Base-by-base conservation (phyloP, 768 basidiomycete species). In the Lyophyllum atratum region DNA sequence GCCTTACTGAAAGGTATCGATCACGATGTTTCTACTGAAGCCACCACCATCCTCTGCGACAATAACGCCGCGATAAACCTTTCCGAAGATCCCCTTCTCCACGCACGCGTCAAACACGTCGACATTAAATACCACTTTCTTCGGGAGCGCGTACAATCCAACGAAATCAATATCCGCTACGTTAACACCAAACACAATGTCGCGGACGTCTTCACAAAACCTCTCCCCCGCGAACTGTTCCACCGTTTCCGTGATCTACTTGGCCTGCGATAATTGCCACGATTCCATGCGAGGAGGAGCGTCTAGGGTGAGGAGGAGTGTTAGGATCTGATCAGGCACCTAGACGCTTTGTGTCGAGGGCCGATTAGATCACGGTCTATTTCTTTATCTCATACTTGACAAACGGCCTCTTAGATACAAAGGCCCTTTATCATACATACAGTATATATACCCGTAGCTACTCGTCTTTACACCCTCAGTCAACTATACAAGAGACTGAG, bases 51-150 rank as follows among this genome's bases (percentile, higher is more conserved):
- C 31, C 50, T 3, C 40, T 59, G 62, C 31, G 72, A 80, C 58
- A 80, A 78, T 58, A 60, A 67, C 11, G 69, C 69, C 0, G 64
- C 74, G 0, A 74, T 73, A n/a, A 57, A 52, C 2, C 63, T 77
- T 1, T 56, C 72, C 0, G 59, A 67, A 3, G 74, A 79, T 46
- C 66, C 73, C 0, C 49, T 63, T 2, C 65, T 67, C 50, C 76
- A 79, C 44, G 37, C 59, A 0, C 59, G 69, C 19, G 65, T 71
- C 4, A 78, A 77, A 59, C 80, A 80, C 59, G 72, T 80, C 49
- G 69, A 76, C 29, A 66, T 78, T 21, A 61, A 68, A 8, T 72
- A 75, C 53, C 74, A 80, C 54, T 74, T 70, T 52, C 56, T 77
- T 14, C 63, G 71, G 1, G 69, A 80, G 55, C 58, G 55, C 2